phyloP scores from a whole-genome alignment of 2,329 filamentous ascomycete genomes.

The Microdochium bolleyi region DNA sequence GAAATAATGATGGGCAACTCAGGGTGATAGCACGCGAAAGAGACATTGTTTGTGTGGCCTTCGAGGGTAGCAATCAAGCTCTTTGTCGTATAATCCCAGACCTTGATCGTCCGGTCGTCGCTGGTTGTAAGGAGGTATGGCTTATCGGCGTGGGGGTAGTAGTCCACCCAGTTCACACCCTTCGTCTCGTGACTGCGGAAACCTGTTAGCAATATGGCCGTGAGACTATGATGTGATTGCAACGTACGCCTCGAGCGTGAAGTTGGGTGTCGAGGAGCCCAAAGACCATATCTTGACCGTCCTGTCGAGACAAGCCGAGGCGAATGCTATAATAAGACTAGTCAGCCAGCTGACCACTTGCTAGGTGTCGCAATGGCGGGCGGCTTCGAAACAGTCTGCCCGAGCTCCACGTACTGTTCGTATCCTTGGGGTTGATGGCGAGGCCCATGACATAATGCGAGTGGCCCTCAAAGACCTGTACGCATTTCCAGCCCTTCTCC shows the following conservation, averaged over 20 bases:
- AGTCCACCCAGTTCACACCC: slow-evolving; percentile 97
- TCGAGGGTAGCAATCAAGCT: slow-evolving; percentile 93
- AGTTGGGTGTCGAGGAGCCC: slow-evolving; percentile 88
- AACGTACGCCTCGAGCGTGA: slow-evolving; percentile 72
- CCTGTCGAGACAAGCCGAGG: slow-evolving; percentile 88
- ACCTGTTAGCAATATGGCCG: neutral
- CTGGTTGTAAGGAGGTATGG: slow-evolving; percentile 92
- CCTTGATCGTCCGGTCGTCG: slow-evolving; percentile 92
- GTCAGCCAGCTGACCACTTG: neutral
- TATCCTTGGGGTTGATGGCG: slow-evolving; percentile 96
- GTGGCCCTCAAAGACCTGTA: slow-evolving; percentile 94
- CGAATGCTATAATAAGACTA: slow-evolving; percentile 40
- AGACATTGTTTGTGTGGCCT: slow-evolving; percentile 96
- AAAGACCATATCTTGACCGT: slow-evolving; percentile 98
- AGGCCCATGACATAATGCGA: slow-evolving; percentile 95
- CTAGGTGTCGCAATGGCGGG: neutral
- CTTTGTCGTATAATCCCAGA: slow-evolving; percentile 99
- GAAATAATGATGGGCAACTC: slow-evolving; percentile 96
- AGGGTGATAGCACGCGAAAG: slow-evolving; percentile 95
- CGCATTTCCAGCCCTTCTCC: slow-evolving; percentile 97
- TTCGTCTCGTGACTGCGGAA: slow-evolving; percentile 68
- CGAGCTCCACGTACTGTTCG: slow-evolving; percentile 46
- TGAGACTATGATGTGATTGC: slow-evolving; percentile 10
- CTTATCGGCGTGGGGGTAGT: slow-evolving; percentile 66
- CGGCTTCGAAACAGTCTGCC: slow-evolving; percentile 24